Percentiles rank a stretch among this genome's conserved stretches.
These are phyloP conservation scores for Umbilicus rupestris DNA, from an alignment of 164 flowering plant genomes.

Conservation along the genomic window DNA sequence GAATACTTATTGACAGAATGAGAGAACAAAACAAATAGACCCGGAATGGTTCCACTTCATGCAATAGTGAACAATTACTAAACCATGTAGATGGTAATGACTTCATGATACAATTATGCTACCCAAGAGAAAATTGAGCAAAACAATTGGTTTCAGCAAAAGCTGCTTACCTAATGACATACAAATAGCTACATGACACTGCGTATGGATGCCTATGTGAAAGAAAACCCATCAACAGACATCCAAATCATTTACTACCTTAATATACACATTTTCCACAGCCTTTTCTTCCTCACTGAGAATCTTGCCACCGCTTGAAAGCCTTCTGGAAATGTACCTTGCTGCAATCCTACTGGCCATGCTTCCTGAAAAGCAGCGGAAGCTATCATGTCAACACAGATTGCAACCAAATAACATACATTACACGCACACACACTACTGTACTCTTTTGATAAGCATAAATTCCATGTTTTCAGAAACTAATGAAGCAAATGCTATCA, in stretches of 20 bases:
- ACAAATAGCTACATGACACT: neutral
- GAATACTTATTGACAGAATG: neutral
- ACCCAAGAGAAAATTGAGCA: neutral
- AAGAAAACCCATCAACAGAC: neutral
- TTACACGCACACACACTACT: neutral
- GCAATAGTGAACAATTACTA: neutral
- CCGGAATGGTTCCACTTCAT: neutral
- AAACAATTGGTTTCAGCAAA: neutral
- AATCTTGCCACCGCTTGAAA: conserved; percentile 63
- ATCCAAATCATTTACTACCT: conserved; percentile 33
- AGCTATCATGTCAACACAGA: neutral
- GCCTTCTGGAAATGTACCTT: conserved; percentile 52
- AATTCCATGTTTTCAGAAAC: neutral
- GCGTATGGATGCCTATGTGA: neutral
- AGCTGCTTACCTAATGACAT: neutral
- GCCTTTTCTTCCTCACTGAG: conserved; percentile 92
- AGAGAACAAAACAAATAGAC: neutral
- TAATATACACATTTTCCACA: conserved; percentile 85
- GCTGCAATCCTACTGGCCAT: conserved; percentile 57
- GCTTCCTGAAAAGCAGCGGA: neutral
- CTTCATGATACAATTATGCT: neutral
- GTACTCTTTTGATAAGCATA: neutral
- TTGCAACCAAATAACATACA: neutral
- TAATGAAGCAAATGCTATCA: neutral
- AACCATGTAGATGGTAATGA: neutral